Conservation (phyloP, 768 basidiomycete genomes). For the Gyrodon lividus region DNA sequence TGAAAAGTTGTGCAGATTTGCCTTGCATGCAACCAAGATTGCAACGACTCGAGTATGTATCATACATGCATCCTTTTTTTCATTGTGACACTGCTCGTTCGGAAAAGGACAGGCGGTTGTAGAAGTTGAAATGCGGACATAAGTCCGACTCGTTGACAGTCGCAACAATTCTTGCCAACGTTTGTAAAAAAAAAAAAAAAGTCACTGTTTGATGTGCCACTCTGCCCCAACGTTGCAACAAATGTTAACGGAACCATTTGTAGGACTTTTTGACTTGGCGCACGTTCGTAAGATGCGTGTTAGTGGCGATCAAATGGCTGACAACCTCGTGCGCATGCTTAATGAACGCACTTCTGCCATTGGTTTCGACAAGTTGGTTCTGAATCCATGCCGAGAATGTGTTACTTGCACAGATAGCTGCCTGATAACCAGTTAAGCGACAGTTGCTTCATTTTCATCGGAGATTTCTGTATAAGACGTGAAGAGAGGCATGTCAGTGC, state of each 20-base stretch:
- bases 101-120: too few relatives aligned
- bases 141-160: too few relatives aligned
- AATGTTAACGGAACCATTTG: not conserved
- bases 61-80: too few relatives aligned
- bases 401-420: not conserved
- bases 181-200: not conserved
- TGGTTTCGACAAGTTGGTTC: not conserved
- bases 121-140: too few relatives aligned
- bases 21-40: too few relatives aligned
- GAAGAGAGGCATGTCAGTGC: not conserved
- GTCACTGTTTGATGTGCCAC: too few relatives aligned
- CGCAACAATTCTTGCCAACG: not conserved
- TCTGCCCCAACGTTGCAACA: not conserved
- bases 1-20: too few relatives aligned
- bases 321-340: conserved; percentile 7
- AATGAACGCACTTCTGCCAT: not conserved
- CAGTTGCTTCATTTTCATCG: not conserved
- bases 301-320: not conserved
- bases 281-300: not conserved
- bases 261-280: not conserved
- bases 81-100: too few relatives aligned
- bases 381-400: not conserved
- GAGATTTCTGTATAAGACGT: conserved; percentile 4
- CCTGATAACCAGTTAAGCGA: not conserved
- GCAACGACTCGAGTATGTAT: too few relatives aligned